Evolutionary conservation across 2,329 filamentous ascomycete species (phyloP).

Genomic region (Colletotrichum nymphaeae): DNA sequence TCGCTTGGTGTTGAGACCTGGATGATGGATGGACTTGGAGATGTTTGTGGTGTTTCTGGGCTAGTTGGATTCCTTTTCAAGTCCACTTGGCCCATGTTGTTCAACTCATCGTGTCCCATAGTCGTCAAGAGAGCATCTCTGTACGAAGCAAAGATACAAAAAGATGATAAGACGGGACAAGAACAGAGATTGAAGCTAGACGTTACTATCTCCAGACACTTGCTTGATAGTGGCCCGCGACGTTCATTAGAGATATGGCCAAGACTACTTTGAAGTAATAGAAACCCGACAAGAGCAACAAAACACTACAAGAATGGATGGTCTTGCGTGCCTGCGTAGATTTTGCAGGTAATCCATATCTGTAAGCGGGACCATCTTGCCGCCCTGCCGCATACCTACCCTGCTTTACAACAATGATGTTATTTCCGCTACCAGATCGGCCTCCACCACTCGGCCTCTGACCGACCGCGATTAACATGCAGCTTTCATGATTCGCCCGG

Average conservation of each 20-base stretch:
- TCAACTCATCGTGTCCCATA: conserved; percentile 6
- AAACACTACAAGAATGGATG: neutral
- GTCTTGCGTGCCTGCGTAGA: neutral
- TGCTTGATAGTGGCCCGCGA: neutral
- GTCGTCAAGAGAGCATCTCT: neutral
- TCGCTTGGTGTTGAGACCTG: neutral
- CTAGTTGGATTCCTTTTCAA: neutral
- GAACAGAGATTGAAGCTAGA: neutral
- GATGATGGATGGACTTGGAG: neutral
- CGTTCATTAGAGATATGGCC: neutral
- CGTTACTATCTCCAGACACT: neutral
- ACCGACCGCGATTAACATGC: neutral
- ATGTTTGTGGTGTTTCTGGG: neutral
- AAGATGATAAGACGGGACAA: neutral
- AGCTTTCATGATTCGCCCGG: conserved; percentile 28
- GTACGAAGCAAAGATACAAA: neutral
- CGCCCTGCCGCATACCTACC: neutral
- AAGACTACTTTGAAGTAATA: neutral
- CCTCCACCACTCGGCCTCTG: conserved; percentile 25
- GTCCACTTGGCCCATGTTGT: neutral
- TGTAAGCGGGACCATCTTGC: conserved; percentile 12
- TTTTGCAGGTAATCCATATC: neutral
- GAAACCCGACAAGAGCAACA: neutral
- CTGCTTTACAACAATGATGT: conserved; percentile 13
- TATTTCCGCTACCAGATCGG: conserved; percentile 26